phyloP scores from a whole-genome alignment of 2,329 filamentous ascomycete species.

The Didymella glomerata region DNA sequence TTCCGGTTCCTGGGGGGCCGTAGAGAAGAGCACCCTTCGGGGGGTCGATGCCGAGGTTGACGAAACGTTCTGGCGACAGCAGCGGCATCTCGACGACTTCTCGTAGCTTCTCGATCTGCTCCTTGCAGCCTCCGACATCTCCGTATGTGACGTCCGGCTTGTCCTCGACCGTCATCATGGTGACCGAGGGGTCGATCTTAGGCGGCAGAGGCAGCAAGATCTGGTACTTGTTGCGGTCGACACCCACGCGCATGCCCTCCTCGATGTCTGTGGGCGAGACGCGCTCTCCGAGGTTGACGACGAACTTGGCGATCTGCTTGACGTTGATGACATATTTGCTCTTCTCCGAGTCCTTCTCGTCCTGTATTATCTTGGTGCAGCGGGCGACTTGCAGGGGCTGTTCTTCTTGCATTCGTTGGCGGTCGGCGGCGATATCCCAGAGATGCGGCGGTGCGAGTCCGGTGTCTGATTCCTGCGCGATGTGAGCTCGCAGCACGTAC shows the following conservation, averaged over 20 bases:
- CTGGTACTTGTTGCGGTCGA: conserved; percentile 99
- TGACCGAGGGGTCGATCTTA: conserved; percentile 98
- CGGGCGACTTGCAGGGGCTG: conserved; percentile 96
- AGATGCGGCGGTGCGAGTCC: conserved; percentile 97
- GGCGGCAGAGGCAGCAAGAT: conserved; percentile 95
- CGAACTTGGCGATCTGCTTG: conserved; percentile 99
- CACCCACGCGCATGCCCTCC: conserved; percentile 97
- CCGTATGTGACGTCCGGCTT: conserved; percentile 99
- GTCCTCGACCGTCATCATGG: conserved; percentile 99
- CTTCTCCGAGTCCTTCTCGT: conserved; percentile 95
- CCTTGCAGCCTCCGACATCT: conserved; percentile 98
- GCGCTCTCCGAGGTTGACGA: conserved; percentile 95
- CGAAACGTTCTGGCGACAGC: conserved; percentile 94
- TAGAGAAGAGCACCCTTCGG: conserved; percentile 97
- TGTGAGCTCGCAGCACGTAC: conserved; percentile 18
- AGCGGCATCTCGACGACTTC: conserved; percentile 99
- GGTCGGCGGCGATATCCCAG: conserved; percentile 97
- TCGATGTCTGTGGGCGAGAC: conserved; percentile 99
- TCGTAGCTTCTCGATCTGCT: conserved; percentile 98
- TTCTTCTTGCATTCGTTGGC: conserved; percentile 98
- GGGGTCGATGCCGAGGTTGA: conserved; percentile 98
- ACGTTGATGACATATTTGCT: conserved; percentile 99
- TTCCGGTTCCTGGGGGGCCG: conserved; percentile 96
- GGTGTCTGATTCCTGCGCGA: conserved; percentile 89
- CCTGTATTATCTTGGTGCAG: conserved; percentile 98